phyloP scores from a whole-genome alignment of 192 early-diverging fungal genomes.

The Umbelopsis ramanniana region DNA sequence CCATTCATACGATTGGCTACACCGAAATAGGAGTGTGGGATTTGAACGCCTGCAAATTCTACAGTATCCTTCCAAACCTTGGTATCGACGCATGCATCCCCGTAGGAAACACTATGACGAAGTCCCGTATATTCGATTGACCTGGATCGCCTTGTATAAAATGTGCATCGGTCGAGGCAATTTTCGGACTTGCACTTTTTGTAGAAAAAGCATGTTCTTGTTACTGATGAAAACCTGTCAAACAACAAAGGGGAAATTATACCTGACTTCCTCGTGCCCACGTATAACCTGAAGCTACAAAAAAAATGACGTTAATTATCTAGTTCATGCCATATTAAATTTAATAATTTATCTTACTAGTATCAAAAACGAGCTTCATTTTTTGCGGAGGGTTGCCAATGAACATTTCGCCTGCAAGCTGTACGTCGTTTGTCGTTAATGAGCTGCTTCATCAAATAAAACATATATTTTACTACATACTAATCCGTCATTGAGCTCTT shows the following conservation, averaged over 20 bases:
- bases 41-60: slow-evolving; percentile 22
- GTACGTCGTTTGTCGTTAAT: slow-evolving; percentile 17
- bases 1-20: slow-evolving; percentile 40
- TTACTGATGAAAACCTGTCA: not conserved
- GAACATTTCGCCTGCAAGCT: slow-evolving; percentile 89
- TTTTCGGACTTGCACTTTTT: slow-evolving; percentile 30
- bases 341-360: slow-evolving; percentile 50
- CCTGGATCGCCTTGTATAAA: slow-evolving; percentile 29
- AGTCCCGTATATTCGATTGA: slow-evolving; percentile 19
- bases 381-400: slow-evolving; percentile 88
- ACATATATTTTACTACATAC: not conserved
- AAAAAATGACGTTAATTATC: not conserved
- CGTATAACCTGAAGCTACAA: slow-evolving; percentile 33
- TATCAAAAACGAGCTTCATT: slow-evolving; percentile 93
- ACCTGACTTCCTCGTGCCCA: slow-evolving; percentile 34
- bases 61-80: slow-evolving; percentile 35
- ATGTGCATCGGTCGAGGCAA: slow-evolving; percentile 36
- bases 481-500: slow-evolving; percentile 1
- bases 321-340: not conserved
- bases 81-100: slow-evolving; percentile 29
- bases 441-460: not conserved
- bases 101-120: slow-evolving; percentile 32
- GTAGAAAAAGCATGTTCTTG: not conserved
- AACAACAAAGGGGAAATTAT: not conserved
- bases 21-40: slow-evolving; percentile 37